Conservation (phyloP, 1,284 basidiomycete species). For the Meripilus lineatus region DNA sequence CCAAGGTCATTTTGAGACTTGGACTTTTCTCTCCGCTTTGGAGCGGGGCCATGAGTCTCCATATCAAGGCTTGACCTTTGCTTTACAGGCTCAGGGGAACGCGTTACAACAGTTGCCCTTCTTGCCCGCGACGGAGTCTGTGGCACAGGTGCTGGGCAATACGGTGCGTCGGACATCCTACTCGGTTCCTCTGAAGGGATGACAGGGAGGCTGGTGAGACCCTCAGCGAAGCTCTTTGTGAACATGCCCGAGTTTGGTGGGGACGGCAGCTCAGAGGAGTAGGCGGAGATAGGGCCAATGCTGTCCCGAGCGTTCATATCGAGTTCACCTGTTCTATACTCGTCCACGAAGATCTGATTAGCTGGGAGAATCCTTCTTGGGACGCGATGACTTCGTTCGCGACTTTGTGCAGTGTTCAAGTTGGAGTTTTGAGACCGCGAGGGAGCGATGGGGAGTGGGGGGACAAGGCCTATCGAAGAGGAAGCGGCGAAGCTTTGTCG, state of each 20-base stretch:
- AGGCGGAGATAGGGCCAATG: neutral
- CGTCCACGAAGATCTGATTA: conserved; percentile 60
- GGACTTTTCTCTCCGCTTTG: conserved; percentile 60
- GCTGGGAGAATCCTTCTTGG: conserved; percentile 62
- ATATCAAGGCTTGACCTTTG: conserved; percentile 27
- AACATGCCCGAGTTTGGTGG: neutral
- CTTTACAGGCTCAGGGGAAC: conserved; percentile 43
- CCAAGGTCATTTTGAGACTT: conserved; percentile 60
- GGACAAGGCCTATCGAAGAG: conserved; percentile 37
- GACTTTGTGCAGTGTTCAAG: conserved; percentile 21
- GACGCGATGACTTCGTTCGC: conserved; percentile 43
- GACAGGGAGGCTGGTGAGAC: conserved; percentile 18
- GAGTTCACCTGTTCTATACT: conserved; percentile 14
- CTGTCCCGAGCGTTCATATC: neutral
- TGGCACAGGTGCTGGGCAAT: conserved; percentile 18
- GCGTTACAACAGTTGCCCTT: conserved; percentile 61
- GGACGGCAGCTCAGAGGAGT: neutral
- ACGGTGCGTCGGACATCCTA: conserved; percentile 5
- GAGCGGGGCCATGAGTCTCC: conserved; percentile 41
- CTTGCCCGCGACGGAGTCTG: conserved; percentile 36
- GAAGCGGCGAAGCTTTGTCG: conserved; percentile 64
- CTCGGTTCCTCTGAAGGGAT: conserved; percentile 25
- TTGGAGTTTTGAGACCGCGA: neutral
- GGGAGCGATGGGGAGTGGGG: conserved; percentile 57
- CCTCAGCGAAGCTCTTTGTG: conserved; percentile 11